A percentile compares a stretch with the other conserved stretches of the same genome.
Evolutionary conservation across 768 basidiomycete species (phyloP).

Genomic region (Tricholoma bakamatsutake): DNA sequence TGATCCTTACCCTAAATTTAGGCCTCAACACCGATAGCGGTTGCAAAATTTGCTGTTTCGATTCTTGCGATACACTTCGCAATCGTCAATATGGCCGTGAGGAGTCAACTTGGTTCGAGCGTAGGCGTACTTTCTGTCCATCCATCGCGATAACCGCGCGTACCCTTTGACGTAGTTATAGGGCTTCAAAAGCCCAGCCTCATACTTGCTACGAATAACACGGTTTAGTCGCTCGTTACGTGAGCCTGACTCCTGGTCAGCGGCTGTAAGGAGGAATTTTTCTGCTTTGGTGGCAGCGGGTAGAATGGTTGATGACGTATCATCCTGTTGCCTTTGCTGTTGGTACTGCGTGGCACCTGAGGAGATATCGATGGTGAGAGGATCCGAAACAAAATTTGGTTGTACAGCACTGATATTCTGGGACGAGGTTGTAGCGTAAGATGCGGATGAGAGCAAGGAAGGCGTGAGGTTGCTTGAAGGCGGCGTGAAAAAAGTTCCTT

Average conservation of each 20-base stretch:
- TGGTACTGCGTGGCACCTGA: conserved; percentile 5
- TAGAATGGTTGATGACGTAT: conserved; percentile 44
- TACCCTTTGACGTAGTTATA: conserved; percentile 98
- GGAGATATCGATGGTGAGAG: conserved; percentile 8
- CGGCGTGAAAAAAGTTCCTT: conserved; percentile 74
- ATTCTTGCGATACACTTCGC: conserved; percentile 78
- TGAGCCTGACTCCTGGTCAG: conserved; percentile 89
- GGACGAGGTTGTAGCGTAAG: conserved; percentile 29
- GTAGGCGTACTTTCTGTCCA: conserved; percentile 75
- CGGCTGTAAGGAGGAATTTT: conserved; percentile 85
- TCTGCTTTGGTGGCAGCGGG: conserved; percentile 80
- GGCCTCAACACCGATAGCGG: conserved; percentile 81
- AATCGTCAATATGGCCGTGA: not conserved
- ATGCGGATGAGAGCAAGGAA: conserved; percentile 38
- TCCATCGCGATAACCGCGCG: conserved; percentile 86
- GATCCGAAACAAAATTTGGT: not conserved
- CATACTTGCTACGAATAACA: conserved; percentile 95
- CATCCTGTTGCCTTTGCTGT: conserved; percentile 7
- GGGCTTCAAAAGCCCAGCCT: conserved; percentile 90
- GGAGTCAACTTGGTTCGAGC: not conserved
- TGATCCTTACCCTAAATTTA: conserved; percentile 64
- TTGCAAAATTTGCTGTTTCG: conserved; percentile 87
- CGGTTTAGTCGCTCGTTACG: conserved; percentile 84
- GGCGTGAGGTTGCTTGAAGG: conserved; percentile 36
- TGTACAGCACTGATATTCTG: not conserved